Evolutionary conservation across 2,329 filamentous ascomycete species (phyloP).

Genomic region (Gyromitra esculenta): DNA sequence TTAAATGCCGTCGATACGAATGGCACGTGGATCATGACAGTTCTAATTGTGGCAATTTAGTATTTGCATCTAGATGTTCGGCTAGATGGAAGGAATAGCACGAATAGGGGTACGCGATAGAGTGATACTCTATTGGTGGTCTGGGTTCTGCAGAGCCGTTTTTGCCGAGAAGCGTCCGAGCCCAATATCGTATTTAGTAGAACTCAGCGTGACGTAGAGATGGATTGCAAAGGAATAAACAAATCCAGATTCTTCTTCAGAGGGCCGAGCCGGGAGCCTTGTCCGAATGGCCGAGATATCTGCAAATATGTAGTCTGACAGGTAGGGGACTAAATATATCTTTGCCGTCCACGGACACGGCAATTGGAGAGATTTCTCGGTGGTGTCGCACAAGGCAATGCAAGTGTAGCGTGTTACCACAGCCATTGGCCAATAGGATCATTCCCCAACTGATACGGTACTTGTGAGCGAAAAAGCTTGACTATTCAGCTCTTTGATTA

Average conservation of each 20-base stretch:
- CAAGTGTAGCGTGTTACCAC: not conserved
- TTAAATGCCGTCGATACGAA: not conserved
- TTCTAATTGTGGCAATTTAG: constrained; percentile 1
- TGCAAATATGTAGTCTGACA: not conserved
- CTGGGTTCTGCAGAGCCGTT: not conserved
- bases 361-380: not conserved
- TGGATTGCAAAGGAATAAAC: not conserved
- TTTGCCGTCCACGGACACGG: not conserved
- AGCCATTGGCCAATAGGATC: not conserved
- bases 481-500: not conserved
- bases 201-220: not conserved
- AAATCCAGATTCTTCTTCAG: not conserved
- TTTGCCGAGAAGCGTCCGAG: not conserved
- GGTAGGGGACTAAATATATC: constrained; percentile 5
- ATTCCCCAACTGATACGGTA: not conserved
- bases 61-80: not conserved
- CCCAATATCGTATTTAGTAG: not conserved
- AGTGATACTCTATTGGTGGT: not conserved
- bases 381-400: constrained; percentile 3
- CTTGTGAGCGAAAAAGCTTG: not conserved
- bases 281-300: constrained; percentile 2
- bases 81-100: not conserved
- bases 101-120: not conserved
- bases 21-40: not conserved
- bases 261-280: not conserved